phyloP scores from a whole-genome alignment of 1,284 basidiomycete genomes.

The Leccinum pachyderme region DNA sequence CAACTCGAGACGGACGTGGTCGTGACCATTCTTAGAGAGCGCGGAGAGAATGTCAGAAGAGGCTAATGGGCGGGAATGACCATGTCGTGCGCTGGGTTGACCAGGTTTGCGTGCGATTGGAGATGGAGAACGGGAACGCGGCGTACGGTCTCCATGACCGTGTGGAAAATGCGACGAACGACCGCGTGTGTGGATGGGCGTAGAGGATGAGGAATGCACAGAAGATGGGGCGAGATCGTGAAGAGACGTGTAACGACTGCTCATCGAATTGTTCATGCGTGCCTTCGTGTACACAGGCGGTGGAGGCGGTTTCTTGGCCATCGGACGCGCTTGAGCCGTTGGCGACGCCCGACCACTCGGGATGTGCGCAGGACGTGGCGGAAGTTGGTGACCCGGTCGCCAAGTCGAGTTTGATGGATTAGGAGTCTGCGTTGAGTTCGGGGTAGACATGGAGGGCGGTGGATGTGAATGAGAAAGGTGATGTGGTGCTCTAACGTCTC shows the following conservation, averaged over 20 bases:
- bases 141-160: constrained; percentile 18
- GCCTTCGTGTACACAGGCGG: constrained; percentile 22
- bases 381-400: constrained; percentile 31
- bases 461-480: constrained; percentile 16
- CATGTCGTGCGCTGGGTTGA: constrained; percentile 32
- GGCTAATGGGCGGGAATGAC: constrained; percentile 40
- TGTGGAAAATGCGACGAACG: constrained; percentile 24
- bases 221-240: constrained; percentile 22
- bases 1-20: constrained; percentile 61
- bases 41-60: constrained; percentile 52
- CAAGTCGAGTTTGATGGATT: constrained; percentile 21
- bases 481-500: constrained; percentile 30
- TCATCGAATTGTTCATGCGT: constrained; percentile 28
- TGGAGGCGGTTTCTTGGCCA: constrained; percentile 31
- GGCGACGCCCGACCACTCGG: constrained; percentile 30
- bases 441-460: constrained; percentile 23
- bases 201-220: constrained; percentile 29
- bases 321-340: constrained; percentile 30
- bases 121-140: constrained; percentile 46
- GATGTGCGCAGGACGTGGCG: constrained; percentile 29
- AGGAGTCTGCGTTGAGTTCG: constrained; percentile 30
- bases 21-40: constrained; percentile 59
- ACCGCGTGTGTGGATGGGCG: constrained; percentile 26
- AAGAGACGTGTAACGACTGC: constrained; percentile 18
- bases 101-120: constrained; percentile 42